Percentiles rank a stretch among this genome's conserved stretches.
Evolutionary conservation across 1,284 basidiomycete species (phyloP).

Genomic region (Anthracocystis walkeri): DNA sequence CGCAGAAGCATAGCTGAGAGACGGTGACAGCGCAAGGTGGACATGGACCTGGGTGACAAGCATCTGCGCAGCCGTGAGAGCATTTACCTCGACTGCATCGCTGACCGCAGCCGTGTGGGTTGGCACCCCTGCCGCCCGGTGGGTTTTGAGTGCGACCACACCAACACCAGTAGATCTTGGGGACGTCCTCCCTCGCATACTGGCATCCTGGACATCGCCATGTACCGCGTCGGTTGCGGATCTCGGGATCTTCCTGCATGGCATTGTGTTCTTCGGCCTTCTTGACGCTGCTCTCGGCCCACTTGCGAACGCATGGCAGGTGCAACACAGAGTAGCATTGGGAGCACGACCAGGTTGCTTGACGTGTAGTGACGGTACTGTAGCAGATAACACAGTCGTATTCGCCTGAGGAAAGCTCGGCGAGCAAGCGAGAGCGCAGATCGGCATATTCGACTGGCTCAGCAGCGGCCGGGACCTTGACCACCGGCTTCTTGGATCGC

Average conservation of each 20-base stretch:
- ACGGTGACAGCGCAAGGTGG: constrained; percentile 66
- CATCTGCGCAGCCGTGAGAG: constrained; percentile 61
- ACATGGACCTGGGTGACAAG: constrained; percentile 67
- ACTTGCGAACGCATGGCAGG: constrained; percentile 63
- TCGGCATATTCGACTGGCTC: constrained; percentile 60
- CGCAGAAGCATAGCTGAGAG: constrained; percentile 66
- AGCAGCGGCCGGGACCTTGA: constrained; percentile 25
- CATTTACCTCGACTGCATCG: constrained; percentile 60
- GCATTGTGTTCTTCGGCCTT: constrained; percentile 66
- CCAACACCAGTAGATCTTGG: constrained; percentile 67
- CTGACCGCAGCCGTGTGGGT: constrained; percentile 65
- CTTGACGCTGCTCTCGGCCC: constrained; percentile 65
- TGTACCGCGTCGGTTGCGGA: constrained; percentile 58
- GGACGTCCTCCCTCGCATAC: constrained; percentile 58
- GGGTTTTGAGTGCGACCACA: constrained; percentile 61
- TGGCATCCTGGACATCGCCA: constrained; percentile 69
- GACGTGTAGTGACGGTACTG: constrained; percentile 57
- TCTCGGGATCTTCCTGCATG: constrained; percentile 65
- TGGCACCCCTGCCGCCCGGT: constrained; percentile 39
- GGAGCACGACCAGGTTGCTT: constrained; percentile 65
- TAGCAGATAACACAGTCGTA: constrained; percentile 69
- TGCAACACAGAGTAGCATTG: constrained; percentile 67
- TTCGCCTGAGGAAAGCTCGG: constrained; percentile 61
- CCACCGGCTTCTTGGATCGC: constrained; percentile 29
- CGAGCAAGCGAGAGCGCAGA: constrained; percentile 61